Evolutionary conservation across 768 basidiomycete species (phyloP).

Genomic region (Tephrocybe sp.): DNA sequence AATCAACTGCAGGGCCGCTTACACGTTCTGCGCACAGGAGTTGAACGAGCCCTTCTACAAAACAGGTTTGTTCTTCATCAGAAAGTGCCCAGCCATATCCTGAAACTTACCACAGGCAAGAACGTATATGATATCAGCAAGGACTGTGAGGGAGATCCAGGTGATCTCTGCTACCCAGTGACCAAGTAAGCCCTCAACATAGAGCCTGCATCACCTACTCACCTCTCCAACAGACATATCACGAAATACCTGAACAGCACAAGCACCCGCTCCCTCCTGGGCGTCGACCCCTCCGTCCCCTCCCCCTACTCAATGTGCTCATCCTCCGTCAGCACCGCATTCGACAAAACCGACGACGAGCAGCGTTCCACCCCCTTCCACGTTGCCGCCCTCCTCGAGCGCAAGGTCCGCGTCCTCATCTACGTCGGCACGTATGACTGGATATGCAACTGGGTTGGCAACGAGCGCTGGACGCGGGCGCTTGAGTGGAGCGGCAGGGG

Average conservation of each 20-base stretch:
- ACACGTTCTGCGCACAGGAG: conserved; percentile 56
- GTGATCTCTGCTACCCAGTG: conserved; percentile 59
- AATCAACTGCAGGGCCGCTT: conserved; percentile 64
- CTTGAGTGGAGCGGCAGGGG: conserved; percentile 71
- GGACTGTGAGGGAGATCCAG: conserved; percentile 50
- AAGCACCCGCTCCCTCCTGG: conserved; percentile 52
- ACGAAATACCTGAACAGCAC: conserved; percentile 60
- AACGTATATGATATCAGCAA: conserved; percentile 74
- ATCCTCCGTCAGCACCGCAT: conserved; percentile 44
- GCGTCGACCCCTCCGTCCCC: conserved; percentile 52
- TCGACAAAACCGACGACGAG: conserved; percentile 43
- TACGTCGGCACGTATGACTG: conserved; percentile 74
- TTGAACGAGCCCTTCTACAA: conserved; percentile 43
- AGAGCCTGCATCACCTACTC: not conserved
- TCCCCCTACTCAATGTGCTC: conserved; percentile 35
- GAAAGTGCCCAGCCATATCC: not conserved
- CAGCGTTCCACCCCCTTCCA: conserved; percentile 47
- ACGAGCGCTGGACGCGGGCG: conserved; percentile 66
- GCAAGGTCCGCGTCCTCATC: conserved; percentile 65
- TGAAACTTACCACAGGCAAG: conserved; percentile 26
- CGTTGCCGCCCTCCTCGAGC: conserved; percentile 68
- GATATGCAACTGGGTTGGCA: conserved; percentile 78
- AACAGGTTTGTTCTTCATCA: conserved; percentile 31
- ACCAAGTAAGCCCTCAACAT: conserved; percentile 29
- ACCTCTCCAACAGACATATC: conserved; percentile 44